These are phyloP conservation scores for Fusarium temperatum DNA, from an alignment of 2,329 filamentous ascomycete genomes.

Conservation along the genomic window DNA sequence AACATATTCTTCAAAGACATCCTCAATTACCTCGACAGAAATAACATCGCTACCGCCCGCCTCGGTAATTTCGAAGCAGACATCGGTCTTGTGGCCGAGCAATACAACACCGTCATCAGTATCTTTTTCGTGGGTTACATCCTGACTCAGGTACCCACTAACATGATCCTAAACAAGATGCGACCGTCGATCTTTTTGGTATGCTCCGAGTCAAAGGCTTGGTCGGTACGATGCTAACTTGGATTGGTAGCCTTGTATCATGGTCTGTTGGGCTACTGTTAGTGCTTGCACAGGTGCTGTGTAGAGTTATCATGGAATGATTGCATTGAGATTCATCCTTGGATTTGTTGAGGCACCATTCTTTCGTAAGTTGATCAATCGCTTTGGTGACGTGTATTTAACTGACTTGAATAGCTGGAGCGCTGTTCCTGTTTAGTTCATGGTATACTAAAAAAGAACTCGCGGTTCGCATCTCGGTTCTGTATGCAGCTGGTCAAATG, in stretches of 20 bases:
- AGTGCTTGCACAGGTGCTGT: conserved; percentile 48
- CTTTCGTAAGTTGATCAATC: not conserved
- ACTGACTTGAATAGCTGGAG: not conserved
- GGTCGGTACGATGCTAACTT: not conserved
- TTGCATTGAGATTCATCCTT: conserved; percentile 8
- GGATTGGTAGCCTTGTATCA: not conserved
- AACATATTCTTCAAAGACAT: not conserved
- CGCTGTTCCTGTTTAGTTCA: conserved; percentile 7
- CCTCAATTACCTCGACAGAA: conserved; percentile 11
- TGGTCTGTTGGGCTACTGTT: conserved; percentile 8
- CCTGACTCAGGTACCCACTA: conserved; percentile 62
- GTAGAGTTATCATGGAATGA: not conserved
- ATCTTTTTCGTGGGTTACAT: conserved; percentile 62
- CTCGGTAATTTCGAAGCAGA: conserved; percentile 16
- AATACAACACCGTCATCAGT: conserved; percentile 47
- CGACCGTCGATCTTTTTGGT: conserved; percentile 54
- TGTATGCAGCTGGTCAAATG: conserved; percentile 75
- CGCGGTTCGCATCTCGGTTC: conserved; percentile 69
- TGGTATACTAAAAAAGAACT: conserved; percentile 64
- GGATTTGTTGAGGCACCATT: conserved; percentile 12
- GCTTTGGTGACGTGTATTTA: no score
- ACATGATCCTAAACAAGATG: conserved; percentile 62
- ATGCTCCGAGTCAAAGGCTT: not conserved
- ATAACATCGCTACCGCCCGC: conserved; percentile 24
- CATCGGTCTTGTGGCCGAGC: conserved; percentile 15